A percentile compares a stretch with the other conserved stretches of the same genome.
phyloP scores from a whole-genome alignment of 148 eudicot species.

The Diospyros lotus region DNA sequence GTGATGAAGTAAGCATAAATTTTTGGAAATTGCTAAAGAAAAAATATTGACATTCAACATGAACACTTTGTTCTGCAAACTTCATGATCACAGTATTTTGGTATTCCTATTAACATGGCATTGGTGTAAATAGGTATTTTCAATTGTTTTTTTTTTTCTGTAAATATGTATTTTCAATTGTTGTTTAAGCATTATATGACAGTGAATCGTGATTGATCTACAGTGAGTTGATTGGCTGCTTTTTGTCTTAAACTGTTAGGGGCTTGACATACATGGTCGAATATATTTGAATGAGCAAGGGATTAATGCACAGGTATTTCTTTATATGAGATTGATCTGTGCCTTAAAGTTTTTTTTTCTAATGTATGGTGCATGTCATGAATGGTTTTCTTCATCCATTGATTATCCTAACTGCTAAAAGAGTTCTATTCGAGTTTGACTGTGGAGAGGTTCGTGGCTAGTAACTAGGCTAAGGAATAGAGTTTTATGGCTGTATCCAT shows the following conservation, averaged over 20 bases:
- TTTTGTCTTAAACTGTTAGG: slow-evolving; percentile 37
- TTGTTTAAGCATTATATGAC: background rate
- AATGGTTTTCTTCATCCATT: background rate
- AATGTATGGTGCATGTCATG: background rate
- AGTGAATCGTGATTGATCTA: background rate
- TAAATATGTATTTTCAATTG: background rate
- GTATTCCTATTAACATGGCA: background rate
- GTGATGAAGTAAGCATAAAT: background rate
- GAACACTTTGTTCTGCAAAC: background rate
- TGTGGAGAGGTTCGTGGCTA: slow-evolving; percentile 4
- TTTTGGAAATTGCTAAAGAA: background rate
- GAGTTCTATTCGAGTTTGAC: slow-evolving; percentile 5
- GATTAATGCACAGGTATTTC: slow-evolving; percentile 85
- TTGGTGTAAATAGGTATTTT: background rate
- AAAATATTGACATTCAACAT: background rate
- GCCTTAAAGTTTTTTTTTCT: background rate
- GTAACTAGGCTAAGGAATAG: background rate
- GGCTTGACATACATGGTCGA: slow-evolving; percentile 79
- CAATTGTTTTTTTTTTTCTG: slow-evolving; percentile 2
- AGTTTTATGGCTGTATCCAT: background rate
- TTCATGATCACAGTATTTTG: background rate
- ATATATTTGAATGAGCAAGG: slow-evolving; percentile 92
- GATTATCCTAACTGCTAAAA: background rate
- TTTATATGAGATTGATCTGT: background rate
- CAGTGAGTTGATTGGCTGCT: slow-evolving; percentile 3